Percentiles rank a stretch among this genome's conserved stretches.
These are phyloP conservation scores for Saraca asoca DNA, from an alignment of 331 rosid genomes.

Conservation along the genomic window DNA sequence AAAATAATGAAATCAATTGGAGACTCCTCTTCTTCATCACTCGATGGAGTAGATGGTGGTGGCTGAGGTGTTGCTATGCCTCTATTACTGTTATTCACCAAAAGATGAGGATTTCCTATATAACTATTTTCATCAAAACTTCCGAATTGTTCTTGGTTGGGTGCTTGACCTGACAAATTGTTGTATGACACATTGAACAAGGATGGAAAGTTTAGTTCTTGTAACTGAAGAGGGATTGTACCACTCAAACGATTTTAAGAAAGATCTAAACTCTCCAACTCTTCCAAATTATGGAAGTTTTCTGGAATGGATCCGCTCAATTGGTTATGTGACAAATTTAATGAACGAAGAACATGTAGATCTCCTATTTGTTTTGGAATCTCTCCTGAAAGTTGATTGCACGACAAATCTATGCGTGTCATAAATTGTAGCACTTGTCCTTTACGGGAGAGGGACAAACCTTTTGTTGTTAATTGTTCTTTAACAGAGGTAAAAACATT, in stretches of 20 bases:
- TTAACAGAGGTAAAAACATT: too few species aligned
- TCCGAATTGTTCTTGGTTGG: neutral
- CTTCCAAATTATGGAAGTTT: neutral
- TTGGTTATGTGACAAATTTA: slow-evolving; percentile 7
- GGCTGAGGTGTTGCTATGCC: neutral
- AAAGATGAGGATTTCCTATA: slow-evolving; percentile 9
- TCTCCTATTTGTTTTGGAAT: slow-evolving; percentile 18
- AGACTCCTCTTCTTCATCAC: neutral
- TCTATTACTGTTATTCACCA: neutral
- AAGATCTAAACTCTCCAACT: slow-evolving; percentile 18
- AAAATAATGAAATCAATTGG: slow-evolving; percentile 11
- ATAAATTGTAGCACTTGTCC: neutral
- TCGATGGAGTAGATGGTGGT: neutral
- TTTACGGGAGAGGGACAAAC: neutral
- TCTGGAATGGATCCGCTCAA: slow-evolving; percentile 20
- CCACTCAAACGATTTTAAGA: slow-evolving; percentile 21
- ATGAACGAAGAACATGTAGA: neutral
- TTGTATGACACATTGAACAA: slow-evolving; percentile 15
- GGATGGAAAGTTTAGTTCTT: neutral
- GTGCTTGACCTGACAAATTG: neutral
- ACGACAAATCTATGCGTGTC: slow-evolving; percentile 22
- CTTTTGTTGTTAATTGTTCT: slow-evolving; percentile 1
- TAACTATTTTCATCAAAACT: slow-evolving; percentile 3
- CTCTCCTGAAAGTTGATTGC: neutral
- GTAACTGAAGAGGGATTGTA: neutral